A percentile compares a stretch with the other conserved stretches of the same genome.
phyloP scores from a whole-genome alignment of 192 early-diverging fungal genomes.

The Backusella tuberculispora region DNA sequence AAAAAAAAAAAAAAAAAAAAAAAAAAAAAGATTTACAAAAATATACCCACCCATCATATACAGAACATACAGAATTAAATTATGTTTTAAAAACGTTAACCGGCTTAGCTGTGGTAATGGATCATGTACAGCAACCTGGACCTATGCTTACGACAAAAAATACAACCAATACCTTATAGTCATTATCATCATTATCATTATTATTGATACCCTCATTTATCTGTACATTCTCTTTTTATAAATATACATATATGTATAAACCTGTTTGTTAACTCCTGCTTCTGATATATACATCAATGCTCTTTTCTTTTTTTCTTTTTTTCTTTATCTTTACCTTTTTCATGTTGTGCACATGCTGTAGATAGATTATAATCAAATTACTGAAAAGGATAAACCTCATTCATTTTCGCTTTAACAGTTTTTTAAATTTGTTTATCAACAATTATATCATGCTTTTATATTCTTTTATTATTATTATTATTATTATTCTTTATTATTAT shows the following conservation, averaged over 20 bases:
- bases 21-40: constrained; percentile 43
- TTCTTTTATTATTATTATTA: no score
- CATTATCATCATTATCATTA: no score
- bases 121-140: constrained; percentile 28
- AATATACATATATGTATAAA: neutral
- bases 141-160: neutral
- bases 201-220: constrained; percentile 3
- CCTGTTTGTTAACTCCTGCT: neutral
- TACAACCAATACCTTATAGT: neutral
- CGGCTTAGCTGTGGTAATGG: constrained; percentile 34
- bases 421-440: no score
- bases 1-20: no score
- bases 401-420: neutral
- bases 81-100: constrained; percentile 40
- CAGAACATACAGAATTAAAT: constrained; percentile 28
- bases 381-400: constrained; percentile 7
- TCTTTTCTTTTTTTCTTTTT: neutral
- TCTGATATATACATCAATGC: neutral
- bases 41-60: constrained; percentile 28
- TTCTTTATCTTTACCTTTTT: neutral
- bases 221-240: constrained; percentile 10
- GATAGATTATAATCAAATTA: neutral
- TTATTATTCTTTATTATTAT: no score
- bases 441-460: no score
- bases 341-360: neutral